phyloP scores from a whole-genome alignment of 2,329 filamentous ascomycete species.

The Aspergillus sp. region DNA sequence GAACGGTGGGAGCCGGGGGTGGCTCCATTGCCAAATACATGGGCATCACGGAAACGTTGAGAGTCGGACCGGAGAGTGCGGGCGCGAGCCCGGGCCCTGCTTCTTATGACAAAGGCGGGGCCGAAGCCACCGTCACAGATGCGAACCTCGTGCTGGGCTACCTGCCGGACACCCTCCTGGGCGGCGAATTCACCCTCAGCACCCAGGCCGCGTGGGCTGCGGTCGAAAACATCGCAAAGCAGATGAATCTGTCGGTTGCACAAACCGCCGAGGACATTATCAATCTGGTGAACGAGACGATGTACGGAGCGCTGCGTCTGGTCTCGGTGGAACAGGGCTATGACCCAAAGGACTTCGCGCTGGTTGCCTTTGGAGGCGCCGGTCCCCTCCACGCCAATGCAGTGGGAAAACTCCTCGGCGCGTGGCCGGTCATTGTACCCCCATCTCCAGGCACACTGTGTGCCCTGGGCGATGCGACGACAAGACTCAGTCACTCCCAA shows the following conservation, averaged over 20 bases:
- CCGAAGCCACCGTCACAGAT: conserved; percentile 48
- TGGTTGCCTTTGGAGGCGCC: conserved; percentile 52
- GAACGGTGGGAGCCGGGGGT: conserved; percentile 50
- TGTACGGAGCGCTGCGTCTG: conserved; percentile 50
- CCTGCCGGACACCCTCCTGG: conserved; percentile 45
- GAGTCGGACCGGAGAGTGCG: conserved; percentile 52
- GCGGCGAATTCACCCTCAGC: conserved; percentile 46
- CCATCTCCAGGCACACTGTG: conserved; percentile 51
- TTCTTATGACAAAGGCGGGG: conserved; percentile 49
- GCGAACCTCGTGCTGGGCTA: conserved; percentile 50
- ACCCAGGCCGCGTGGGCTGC: conserved; percentile 41
- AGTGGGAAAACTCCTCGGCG: conserved; percentile 48
- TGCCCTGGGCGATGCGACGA: conserved; percentile 50
- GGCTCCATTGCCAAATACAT: conserved; percentile 50
- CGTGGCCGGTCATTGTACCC: conserved; percentile 54
- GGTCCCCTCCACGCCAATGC: conserved; percentile 53
- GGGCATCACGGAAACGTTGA: conserved; percentile 46
- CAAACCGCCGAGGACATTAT: conserved; percentile 50
- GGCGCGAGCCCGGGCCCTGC: conserved; percentile 50
- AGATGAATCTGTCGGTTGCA: conserved; percentile 44
- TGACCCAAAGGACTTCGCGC: conserved; percentile 50
- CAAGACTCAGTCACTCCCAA: conserved; percentile 48
- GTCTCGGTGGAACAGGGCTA: conserved; percentile 54
- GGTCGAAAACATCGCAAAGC: conserved; percentile 43
- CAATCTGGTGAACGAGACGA: conserved; percentile 50